Evolutionary conservation across 176 grass and related monocot species (phyloP).

Genomic region (Calamus simplicifolius): DNA sequence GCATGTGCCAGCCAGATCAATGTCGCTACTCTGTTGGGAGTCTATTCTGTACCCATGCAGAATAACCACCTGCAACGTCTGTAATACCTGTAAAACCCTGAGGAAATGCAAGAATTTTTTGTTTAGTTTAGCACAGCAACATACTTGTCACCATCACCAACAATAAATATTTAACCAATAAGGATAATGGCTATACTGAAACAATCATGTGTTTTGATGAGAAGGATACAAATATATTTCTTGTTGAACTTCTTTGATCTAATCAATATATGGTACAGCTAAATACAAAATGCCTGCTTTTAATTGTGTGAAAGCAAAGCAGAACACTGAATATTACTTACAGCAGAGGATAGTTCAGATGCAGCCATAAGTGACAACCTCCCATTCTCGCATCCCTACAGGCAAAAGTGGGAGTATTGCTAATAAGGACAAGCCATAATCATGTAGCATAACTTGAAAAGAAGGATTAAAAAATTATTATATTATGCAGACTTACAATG

Average conservation of each 20-base stretch:
- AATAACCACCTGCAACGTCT: constrained; percentile 62
- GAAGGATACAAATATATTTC: not conserved
- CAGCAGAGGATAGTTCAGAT: constrained; percentile 53
- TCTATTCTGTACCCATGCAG: constrained; percentile 50
- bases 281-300: too few species aligned
- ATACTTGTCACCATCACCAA: not conserved
- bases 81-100: constrained; percentile 63
- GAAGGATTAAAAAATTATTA: too few species aligned
- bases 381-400: constrained; percentile 74
- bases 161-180: not conserved
- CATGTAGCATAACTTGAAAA: too few species aligned
- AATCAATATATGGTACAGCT: not conserved
- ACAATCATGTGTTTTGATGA: not conserved
- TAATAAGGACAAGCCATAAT: not conserved
- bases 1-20: too few species aligned
- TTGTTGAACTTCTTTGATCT: not conserved
- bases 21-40: constrained; percentile 34
- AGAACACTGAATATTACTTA: constrained; percentile 26
- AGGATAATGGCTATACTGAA: not conserved
- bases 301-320: too few species aligned
- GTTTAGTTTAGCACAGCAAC: too few species aligned
- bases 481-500: constrained; percentile 32
- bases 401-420: not conserved
- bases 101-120: not conserved
- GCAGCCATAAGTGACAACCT: constrained; percentile 76